Evolutionary conservation across 2,329 filamentous ascomycete genomes (phyloP).

Genomic region (Aspergillus cejpii): DNA sequence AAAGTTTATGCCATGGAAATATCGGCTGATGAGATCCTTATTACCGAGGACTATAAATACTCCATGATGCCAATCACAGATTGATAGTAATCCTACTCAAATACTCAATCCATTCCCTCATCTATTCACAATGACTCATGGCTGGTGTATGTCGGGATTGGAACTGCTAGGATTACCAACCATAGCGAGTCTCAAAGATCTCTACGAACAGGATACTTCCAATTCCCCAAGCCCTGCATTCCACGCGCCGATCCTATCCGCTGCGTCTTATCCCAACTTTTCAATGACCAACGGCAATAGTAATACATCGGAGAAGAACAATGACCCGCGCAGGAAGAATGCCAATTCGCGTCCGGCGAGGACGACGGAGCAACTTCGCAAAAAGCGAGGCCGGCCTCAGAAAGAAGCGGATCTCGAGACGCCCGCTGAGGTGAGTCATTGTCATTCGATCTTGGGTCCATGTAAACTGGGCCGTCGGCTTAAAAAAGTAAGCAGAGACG

Average conservation of each 20-base stretch:
- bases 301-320: background rate
- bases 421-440: conserved; percentile 7
- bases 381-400: background rate
- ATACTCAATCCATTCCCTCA: conserved; percentile 21
- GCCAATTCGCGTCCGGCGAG: background rate
- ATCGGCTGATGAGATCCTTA: no score
- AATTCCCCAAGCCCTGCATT: background rate
- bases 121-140: conserved; percentile 7
- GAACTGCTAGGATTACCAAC: no score
- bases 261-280: background rate
- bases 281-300: background rate
- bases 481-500: conserved; percentile 37
- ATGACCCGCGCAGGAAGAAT: background rate
- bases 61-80: no score
- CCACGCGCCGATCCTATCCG: background rate
- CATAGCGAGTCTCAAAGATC: no score
- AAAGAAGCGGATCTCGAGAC: background rate
- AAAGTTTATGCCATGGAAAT: no score
- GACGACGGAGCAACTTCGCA: background rate
- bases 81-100: no score
- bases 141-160: no score
- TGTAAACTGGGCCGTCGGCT: no score
- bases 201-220: background rate
- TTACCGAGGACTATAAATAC: no score
- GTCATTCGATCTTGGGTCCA: conserved; percentile 1